Evolutionary conservation across 345 rosid species (phyloP), one percentile per base, ranked within the genome.

Genomic region (Syzygium oleosum): DNA sequence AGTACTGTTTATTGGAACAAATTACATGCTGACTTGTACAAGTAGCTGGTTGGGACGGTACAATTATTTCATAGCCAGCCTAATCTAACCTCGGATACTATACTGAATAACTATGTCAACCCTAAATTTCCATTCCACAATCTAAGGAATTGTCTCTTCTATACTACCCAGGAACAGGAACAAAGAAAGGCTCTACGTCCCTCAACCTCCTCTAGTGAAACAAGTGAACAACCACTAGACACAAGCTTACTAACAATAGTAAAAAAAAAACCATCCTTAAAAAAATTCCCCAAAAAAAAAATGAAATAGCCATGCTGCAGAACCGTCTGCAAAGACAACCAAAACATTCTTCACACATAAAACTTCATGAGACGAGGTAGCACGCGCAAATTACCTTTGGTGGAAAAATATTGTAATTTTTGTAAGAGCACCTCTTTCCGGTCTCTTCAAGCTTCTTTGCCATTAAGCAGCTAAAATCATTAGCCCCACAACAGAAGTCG

Each of bases 401-500:
- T 87, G 89, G 96, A 78, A 94, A 34, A 86, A 93, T 55, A 87
- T 96, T 98, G 89, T 92, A 95, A 85, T 97, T 97, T 92, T 92
- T 95, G 90, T 89, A 95, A 3, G 87, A 95, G 91, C 98, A 95
- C 80, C 88, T 95, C 94, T 95, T 96, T 88, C 95, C 95, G 1
- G 88, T 93, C 90, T 94, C 98, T 86, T 96, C 96, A 87, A 97
- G 96, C 94, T 95, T 97, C 87, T 55, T 85, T 87, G 93, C 96
- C 99, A 95, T 92, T 78, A 95, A 87, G 87, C 92, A 90, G 87
- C 99, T 95, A 86, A 97, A 97, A 90, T 96, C 98, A 91, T 97
- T 97, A 84, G 99, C 95, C 79, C 99, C 99, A 90, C 98, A 97
- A 86, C 99, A 96, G 90, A 95, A 95, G 92, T 97, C 99, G 29